phyloP scores from a whole-genome alignment of 768 basidiomycete species.

The Pleurotus sapidus region DNA sequence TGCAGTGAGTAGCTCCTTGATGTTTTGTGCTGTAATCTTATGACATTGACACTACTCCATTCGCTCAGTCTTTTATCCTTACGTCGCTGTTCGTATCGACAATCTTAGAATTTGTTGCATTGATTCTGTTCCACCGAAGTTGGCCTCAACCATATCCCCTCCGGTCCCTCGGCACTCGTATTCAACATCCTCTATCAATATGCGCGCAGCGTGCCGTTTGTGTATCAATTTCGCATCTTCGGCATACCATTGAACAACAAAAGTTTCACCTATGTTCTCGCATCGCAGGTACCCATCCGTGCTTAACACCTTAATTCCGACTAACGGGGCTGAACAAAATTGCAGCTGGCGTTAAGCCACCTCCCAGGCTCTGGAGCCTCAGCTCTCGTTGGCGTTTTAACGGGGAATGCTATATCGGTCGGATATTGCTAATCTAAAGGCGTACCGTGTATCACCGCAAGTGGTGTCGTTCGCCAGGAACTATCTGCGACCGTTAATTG shows the following conservation, averaged over 20 bases:
- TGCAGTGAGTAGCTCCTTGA: conserved; percentile 51
- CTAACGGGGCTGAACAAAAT: no score
- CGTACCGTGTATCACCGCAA: conserved; percentile 69
- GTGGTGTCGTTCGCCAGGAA: conserved; percentile 53
- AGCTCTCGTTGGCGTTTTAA: conserved; percentile 60
- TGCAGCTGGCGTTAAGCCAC: conserved; percentile 66
- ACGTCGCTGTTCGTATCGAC: conserved; percentile 67
- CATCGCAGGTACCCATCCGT: conserved; percentile 51
- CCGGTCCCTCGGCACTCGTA: conserved; percentile 72
- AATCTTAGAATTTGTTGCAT: conserved; percentile 59
- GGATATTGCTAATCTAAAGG: conserved; percentile 74
- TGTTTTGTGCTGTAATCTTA: not conserved
- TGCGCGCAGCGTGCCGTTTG: conserved; percentile 69
- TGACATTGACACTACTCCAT: conserved; percentile 9
- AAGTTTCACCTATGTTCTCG: conserved; percentile 66
- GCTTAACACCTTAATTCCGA: no score
- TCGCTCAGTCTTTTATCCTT: conserved; percentile 68
- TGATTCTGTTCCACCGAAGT: conserved; percentile 62
- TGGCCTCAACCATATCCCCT: conserved; percentile 70
- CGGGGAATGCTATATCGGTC: conserved; percentile 83
- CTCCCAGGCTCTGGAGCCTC: conserved; percentile 64
- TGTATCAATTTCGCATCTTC: conserved; percentile 76
- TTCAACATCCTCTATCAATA: conserved; percentile 87
- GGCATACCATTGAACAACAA: conserved; percentile 77
- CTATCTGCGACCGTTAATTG: conserved; percentile 66